A percentile compares a stretch with the other conserved stretches of the same genome.
These are phyloP conservation scores for Cercospora sojina DNA, from an alignment of 2,329 filamentous ascomycete species.

Conservation along the genomic window DNA sequence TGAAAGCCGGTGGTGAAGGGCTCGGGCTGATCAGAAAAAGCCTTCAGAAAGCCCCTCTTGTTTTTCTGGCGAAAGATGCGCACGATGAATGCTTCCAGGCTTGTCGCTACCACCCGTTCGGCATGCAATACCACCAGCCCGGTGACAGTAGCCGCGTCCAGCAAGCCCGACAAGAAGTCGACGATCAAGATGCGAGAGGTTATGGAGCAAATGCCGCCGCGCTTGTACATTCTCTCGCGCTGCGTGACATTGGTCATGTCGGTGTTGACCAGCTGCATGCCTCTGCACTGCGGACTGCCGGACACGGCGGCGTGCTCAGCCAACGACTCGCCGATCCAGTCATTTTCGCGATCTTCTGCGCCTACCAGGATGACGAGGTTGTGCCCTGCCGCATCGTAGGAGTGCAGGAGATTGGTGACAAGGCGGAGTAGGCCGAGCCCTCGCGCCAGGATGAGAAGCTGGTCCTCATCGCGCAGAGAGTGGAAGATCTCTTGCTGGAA, in stretches of 20 bases:
- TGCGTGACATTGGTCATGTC: constrained; percentile 84
- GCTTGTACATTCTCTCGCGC: constrained; percentile 86
- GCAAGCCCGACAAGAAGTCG: constrained; percentile 79
- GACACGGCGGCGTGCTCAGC: constrained; percentile 94
- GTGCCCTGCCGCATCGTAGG: constrained; percentile 92
- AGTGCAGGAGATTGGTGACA: constrained; percentile 92
- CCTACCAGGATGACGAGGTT: constrained; percentile 87
- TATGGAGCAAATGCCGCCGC: constrained; percentile 90
- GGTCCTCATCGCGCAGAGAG: constrained; percentile 85
- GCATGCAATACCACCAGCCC: constrained; percentile 86
- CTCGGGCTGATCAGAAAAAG: constrained; percentile 91
- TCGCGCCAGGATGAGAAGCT: constrained; percentile 85
- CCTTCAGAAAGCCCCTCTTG: constrained; percentile 89
- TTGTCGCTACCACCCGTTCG: constrained; percentile 80
- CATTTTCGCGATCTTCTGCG: constrained; percentile 89
- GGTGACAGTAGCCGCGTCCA: constrained; percentile 81
- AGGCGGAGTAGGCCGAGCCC: constrained; percentile 89
- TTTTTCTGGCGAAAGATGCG: constrained; percentile 94
- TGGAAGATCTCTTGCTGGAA: constrained; percentile 96
- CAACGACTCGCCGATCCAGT: constrained; percentile 93
- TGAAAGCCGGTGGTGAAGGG: constrained; percentile 86
- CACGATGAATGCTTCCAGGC: constrained; percentile 90
- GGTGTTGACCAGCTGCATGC: constrained; percentile 89
- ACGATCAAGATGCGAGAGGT: constrained; percentile 94
- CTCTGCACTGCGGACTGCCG: constrained; percentile 75